phyloP scores from a whole-genome alignment of 306 rosid species.

The Trifolium pratense region DNA sequence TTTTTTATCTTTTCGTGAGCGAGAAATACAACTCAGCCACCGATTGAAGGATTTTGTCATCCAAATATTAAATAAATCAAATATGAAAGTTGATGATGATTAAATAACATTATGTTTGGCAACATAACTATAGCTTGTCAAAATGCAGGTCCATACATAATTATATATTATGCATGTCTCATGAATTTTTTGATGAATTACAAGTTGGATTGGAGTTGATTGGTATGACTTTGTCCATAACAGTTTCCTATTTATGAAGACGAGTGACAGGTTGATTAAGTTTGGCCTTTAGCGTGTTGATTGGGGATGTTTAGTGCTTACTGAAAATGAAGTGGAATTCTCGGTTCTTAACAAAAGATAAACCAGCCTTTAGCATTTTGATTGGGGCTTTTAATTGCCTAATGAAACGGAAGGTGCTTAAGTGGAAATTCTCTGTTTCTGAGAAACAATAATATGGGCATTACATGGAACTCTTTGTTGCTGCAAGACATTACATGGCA shows the following conservation, averaged over 20 bases:
- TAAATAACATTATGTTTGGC: constrained; percentile 6
- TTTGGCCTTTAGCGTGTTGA: constrained; percentile 29
- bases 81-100: constrained; percentile 29
- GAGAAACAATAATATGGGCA: neutral
- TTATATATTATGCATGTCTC: too few relatives aligned
- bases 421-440: constrained; percentile 16
- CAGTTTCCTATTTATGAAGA: constrained; percentile 16
- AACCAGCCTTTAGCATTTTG: constrained; percentile 22
- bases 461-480: constrained; percentile 14
- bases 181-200: too few relatives aligned
- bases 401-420: neutral
- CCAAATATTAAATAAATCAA: constrained; percentile 28
- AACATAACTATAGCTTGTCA: constrained; percentile 33
- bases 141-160: constrained; percentile 34
- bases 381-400: constrained; percentile 10
- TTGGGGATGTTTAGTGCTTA: neutral
- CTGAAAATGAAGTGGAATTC: constrained; percentile 9
- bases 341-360: neutral
- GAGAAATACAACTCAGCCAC: neutral
- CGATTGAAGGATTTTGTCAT: constrained; percentile 12
- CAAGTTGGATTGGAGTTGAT: too few relatives aligned
- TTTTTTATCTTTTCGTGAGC: constrained; percentile 19
- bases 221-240: too few relatives aligned
- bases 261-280: constrained; percentile 2
- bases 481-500: constrained; percentile 31